phyloP scores from a whole-genome alignment of 306 rosid genomes.

The Myrica gale region DNA sequence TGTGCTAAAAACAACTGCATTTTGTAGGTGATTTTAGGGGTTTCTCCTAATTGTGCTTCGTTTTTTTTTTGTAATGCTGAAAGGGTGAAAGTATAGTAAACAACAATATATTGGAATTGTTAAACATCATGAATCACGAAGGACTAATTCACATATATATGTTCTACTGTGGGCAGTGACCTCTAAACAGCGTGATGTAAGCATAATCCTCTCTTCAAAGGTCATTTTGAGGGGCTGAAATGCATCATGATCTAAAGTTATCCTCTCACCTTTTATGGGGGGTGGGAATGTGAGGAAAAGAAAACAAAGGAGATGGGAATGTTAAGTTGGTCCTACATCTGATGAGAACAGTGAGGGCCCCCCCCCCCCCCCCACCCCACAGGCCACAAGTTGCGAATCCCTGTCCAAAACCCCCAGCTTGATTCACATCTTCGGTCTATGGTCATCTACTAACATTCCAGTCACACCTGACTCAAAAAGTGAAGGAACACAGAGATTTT shows the following conservation, averaged over 20 bases:
- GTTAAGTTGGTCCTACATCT: slow-evolving; percentile 29
- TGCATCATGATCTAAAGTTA: slow-evolving; percentile 23
- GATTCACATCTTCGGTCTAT: neutral
- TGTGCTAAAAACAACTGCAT: too few species aligned
- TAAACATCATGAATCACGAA: too few species aligned
- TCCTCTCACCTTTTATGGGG: slow-evolving; percentile 23
- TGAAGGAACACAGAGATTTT: slow-evolving; percentile 32
- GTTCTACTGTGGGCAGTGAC: too few species aligned
- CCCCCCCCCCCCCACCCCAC: slow-evolving; percentile 23
- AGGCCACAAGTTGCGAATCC: slow-evolving; percentile 20
- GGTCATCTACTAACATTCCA: slow-evolving; percentile 33
- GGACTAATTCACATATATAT: too few species aligned
- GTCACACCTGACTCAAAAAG: slow-evolving; percentile 49
- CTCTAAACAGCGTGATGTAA: neutral
- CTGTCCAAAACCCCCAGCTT: neutral
- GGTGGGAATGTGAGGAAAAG: slow-evolving; percentile 44
- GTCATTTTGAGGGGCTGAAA: neutral
- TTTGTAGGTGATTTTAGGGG: too few species aligned
- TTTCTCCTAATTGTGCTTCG: too few species aligned
- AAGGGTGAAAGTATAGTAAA: too few species aligned
- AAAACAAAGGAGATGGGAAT: slow-evolving; percentile 13
- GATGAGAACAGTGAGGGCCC: slow-evolving; percentile 24
- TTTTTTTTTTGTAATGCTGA: too few species aligned
- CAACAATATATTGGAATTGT: too few species aligned
- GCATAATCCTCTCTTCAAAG: neutral